phyloP scores from a whole-genome alignment of 331 rosid species.

The Pyracantha coccinea region DNA sequence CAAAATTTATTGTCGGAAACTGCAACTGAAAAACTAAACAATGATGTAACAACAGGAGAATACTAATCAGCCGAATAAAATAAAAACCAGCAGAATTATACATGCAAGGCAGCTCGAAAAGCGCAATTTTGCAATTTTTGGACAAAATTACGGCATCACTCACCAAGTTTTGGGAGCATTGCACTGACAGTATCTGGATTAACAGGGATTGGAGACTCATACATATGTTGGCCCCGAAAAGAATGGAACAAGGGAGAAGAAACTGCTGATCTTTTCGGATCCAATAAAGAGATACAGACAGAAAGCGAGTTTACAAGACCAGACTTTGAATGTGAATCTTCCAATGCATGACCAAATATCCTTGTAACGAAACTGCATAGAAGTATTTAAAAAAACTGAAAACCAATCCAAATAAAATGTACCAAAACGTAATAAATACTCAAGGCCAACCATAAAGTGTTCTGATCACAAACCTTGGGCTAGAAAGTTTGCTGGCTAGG shows the following conservation, averaged over 20 bases:
- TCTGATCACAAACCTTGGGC: slow-evolving; percentile 68
- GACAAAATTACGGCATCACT: slow-evolving; percentile 2
- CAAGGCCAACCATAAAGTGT: slow-evolving; percentile 1
- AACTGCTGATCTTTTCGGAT: slow-evolving; percentile 74
- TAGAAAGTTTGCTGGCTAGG: slow-evolving; percentile 77
- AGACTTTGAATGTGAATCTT: slow-evolving; percentile 73
- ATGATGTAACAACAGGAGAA: not conserved
- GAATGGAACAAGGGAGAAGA: slow-evolving; percentile 73
- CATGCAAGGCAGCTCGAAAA: not conserved
- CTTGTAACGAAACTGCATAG: slow-evolving; percentile 72
- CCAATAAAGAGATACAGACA: slow-evolving; percentile 92
- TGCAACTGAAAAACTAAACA: not conserved
- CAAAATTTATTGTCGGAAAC: not conserved
- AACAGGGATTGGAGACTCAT: slow-evolving; percentile 67
- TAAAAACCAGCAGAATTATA: not conserved
- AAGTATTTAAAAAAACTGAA: not conserved
- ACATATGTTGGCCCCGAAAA: slow-evolving; percentile 81
- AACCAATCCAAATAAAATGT: not conserved
- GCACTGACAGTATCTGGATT: slow-evolving; percentile 79
- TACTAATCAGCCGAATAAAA: not conserved
- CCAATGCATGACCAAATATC: slow-evolving; percentile 77
- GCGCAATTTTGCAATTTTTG: not conserved
- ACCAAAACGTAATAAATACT: not conserved
- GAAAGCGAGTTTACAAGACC: slow-evolving; percentile 84
- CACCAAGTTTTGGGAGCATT: slow-evolving; percentile 88